Evolutionary conservation across 192 early-diverging fungal species (phyloP), one percentile per base, ranked within the genome.

Genomic region (Thoreauomyces humboldtii): DNA sequence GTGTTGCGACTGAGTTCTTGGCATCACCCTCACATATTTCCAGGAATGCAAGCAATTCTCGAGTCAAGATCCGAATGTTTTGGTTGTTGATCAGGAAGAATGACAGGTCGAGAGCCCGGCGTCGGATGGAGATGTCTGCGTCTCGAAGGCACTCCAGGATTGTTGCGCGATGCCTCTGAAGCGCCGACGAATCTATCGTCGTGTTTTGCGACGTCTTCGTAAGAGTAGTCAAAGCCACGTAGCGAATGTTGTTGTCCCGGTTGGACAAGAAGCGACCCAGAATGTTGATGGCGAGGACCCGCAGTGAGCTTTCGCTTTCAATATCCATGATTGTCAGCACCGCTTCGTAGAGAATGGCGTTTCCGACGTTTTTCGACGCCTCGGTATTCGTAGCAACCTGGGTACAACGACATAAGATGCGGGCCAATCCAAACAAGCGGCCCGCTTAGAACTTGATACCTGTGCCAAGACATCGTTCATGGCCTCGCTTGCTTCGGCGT

Each of bases 401-500:
- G 1, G 50, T 35, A 32, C 7, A 5, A 36, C 38, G n/a, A n/a
- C n/a, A n/a, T n/a, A n/a, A n/a, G n/a, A n/a, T n/a, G n/a, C n/a
- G n/a, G n/a, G n/a, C n/a, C n/a, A n/a, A n/a, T n/a, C n/a, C n/a
- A n/a, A n/a, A n/a, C n/a, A n/a, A n/a, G n/a, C n/a, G n/a, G n/a
- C n/a, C n/a, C n/a, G n/a, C n/a, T n/a, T n/a, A n/a, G n/a, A n/a
- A n/a, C n/a, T n/a, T n/a, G n/a, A n/a, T 22, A 70, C 93, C 75
- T 94, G 94, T 32, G 97, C 94, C 33, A 99, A 80, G 54, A 96
- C 88, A 59, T 99, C 97, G 77, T 98, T 99, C 89, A 96, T 92
- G 6, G 88, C 79, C 63, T 99, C 97, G 34, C 88, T 87, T 28
- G 88, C 89, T 48, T 82, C 82, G 4, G 84, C 81, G 62, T 95